Percentiles rank a stretch among this genome's conserved stretches.
Evolutionary conservation across 148 eudicot species (phyloP).

Genomic region (Fagopyrum homotropicum): DNA sequence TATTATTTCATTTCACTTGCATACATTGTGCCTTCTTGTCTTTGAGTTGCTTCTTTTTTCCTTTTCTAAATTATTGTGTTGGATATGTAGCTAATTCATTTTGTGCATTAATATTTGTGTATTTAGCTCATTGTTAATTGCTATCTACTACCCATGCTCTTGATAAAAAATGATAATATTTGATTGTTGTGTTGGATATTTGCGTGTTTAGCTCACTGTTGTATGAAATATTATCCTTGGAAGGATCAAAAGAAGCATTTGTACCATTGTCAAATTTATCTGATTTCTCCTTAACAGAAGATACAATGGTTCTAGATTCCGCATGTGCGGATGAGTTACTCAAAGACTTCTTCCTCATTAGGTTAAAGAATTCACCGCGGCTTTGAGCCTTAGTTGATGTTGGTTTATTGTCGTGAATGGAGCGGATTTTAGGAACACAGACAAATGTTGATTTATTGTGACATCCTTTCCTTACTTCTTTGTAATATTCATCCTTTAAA

Average conservation of each 20-base stretch:
- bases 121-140: too few species aligned
- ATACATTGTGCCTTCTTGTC: not conserved
- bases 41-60: not conserved
- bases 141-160: too few species aligned
- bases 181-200: too few species aligned
- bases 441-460: too few species aligned
- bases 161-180: too few species aligned
- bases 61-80: not conserved
- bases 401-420: slow-evolving; percentile 46
- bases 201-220: too few species aligned
- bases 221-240: too few species aligned
- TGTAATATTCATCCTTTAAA: too few species aligned
- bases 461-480: too few species aligned
- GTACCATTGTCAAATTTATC: slow-evolving; percentile 7
- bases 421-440: not conserved
- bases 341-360: slow-evolving; percentile 66
- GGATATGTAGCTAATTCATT: too few species aligned
- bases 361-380: slow-evolving; percentile 75
- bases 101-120: too few species aligned
- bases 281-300: slow-evolving; percentile 27
- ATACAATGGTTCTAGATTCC: slow-evolving; percentile 28
- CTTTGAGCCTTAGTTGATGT: slow-evolving; percentile 56
- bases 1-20: not conserved
- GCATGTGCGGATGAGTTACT: slow-evolving; percentile 19
- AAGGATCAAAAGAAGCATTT: too few species aligned